Evolutionary conservation across 257 asterid species (phyloP).

Genomic region (Solanum sitiens): DNA sequence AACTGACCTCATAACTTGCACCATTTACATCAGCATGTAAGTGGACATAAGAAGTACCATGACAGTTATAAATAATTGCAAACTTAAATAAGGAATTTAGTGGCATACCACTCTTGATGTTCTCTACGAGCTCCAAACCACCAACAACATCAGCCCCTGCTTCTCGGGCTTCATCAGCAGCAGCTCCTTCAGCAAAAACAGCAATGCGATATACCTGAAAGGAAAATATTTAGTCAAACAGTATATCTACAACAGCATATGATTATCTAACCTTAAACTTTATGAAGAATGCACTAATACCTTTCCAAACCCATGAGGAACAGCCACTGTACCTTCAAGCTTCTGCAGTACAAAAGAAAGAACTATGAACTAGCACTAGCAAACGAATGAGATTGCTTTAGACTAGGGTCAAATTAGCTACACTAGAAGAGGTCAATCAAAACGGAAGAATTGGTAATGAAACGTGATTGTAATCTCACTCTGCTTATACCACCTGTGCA

Average conservation of each 20-base stretch:
- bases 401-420: not conserved
- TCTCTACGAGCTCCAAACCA: constrained; percentile 82
- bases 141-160: constrained; percentile 96
- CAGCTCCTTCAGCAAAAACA: constrained; percentile 98
- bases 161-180: constrained; percentile 89
- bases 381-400: not conserved
- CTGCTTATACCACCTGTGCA: not conserved
- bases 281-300: constrained; percentile 20
- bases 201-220: constrained; percentile 65
- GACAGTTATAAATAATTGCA: not conserved
- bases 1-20: not conserved
- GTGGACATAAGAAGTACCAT: not conserved
- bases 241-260: constrained; percentile 4
- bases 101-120: constrained; percentile 49
- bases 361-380: not conserved
- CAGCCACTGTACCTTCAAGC: constrained; percentile 65
- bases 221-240: constrained; percentile 14
- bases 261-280: not conserved
- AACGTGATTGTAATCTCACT: not conserved
- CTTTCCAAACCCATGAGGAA: constrained; percentile 95
- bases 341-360: constrained; percentile 46
- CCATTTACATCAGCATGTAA: not conserved
- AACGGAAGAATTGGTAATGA: not conserved
- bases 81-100: not conserved
- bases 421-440: not conserved